These are phyloP conservation scores for Hericium erinaceus DNA, from an alignment of 768 basidiomycete genomes.

Conservation along the genomic window DNA sequence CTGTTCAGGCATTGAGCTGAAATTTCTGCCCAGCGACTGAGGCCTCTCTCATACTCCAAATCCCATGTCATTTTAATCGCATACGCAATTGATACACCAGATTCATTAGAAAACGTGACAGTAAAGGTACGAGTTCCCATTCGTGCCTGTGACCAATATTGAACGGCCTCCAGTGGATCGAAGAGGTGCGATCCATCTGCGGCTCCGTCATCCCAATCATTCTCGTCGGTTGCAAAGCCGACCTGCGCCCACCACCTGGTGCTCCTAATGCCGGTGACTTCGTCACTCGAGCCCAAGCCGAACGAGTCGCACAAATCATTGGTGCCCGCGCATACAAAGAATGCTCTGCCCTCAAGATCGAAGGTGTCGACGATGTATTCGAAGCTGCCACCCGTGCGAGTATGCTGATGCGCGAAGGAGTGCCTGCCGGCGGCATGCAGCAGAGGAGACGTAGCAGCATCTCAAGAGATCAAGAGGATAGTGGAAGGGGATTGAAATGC, in stretches of 20 bases:
- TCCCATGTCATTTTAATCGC: conserved; percentile 99
- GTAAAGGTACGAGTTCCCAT: conserved; percentile 54
- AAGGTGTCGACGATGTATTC: conserved; percentile 95
- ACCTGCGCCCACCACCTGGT: conserved; percentile 60
- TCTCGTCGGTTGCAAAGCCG: conserved; percentile 93
- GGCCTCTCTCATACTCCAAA: conserved; percentile 96
- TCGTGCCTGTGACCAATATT: neutral
- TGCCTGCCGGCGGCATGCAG: conserved; percentile 34
- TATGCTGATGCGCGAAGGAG: conserved; percentile 90
- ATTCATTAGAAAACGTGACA: conserved; percentile 92
- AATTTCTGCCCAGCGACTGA: conserved; percentile 56
- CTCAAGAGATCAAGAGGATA: conserved; percentile 8
- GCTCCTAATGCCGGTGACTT: conserved; percentile 42
- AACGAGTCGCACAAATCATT: conserved; percentile 72
- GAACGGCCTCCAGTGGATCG: conserved; percentile 69
- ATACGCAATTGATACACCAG: conserved; percentile 91
- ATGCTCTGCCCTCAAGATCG: conserved; percentile 82
- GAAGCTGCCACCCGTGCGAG: conserved; percentile 95
- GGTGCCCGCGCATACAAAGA: conserved; percentile 94
- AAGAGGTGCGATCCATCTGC: conserved; percentile 95
- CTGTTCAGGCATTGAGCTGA: neutral
- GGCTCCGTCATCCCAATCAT: conserved; percentile 88
- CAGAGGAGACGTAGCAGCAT: conserved; percentile 25
- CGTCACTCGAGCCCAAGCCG: conserved; percentile 73
- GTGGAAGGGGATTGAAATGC: conserved; percentile 5